Conservation (phyloP, 129 eudicot genomes). For the Cynara cardunculus region DNA sequence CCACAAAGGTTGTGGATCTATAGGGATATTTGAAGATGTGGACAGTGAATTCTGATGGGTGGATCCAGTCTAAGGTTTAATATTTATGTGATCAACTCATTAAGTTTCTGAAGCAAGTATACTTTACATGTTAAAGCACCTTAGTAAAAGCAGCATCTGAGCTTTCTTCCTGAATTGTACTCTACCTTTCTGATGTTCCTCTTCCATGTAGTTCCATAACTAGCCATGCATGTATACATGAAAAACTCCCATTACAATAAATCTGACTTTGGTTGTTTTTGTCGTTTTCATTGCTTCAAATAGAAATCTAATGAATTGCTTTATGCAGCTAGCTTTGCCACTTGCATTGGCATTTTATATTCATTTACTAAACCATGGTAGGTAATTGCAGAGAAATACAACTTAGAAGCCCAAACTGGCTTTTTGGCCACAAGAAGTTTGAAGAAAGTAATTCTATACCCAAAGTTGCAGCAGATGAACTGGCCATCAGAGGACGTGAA, state of each 20-base stretch:
- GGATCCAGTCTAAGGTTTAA: too few species aligned
- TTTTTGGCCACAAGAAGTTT: slow-evolving; percentile 85
- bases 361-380: neutral
- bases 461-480: slow-evolving; percentile 46
- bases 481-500: slow-evolving; percentile 36
- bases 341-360: neutral
- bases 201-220: neutral
- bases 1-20: too few species aligned
- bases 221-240: neutral
- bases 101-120: neutral
- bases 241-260: neutral
- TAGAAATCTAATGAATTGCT: neutral
- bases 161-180: neutral
- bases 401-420: slow-evolving; percentile 96
- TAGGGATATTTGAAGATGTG: too few species aligned
- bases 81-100: too few species aligned
- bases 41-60: too few species aligned
- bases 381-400: slow-evolving; percentile 79
- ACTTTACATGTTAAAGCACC: neutral
- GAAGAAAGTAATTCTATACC: slow-evolving; percentile 45
- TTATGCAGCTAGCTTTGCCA: neutral
- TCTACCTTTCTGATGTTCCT: neutral
- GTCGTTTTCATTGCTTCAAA: neutral
- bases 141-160: neutral
- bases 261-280: neutral